Base-by-base conservation (phyloP, 441 rosid genomes). In the Populus trichocarpa region DNA sequence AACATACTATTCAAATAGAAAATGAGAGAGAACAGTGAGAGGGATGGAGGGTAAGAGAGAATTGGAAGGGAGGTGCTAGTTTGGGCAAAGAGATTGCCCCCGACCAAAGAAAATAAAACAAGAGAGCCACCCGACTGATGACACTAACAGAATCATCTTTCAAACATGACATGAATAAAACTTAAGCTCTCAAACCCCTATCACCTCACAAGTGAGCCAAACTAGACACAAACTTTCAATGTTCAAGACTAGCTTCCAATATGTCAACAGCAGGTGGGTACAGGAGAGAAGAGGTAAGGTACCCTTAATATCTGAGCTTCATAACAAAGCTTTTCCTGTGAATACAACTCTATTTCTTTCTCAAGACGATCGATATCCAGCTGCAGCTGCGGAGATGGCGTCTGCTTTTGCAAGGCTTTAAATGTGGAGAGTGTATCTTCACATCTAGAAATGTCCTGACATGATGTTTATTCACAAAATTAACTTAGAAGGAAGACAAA, bases 291-390 rank as follows among this genome's bases (percentile, higher is more conserved):
- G 40, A 67, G 78, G 33, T 18, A 10, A 63, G 79, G 73, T 89
- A 94, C 99, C 91, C 97, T 94, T 76, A 97, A 78, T 83, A 97
- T 87, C 87, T 94, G 99, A 76, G 99, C 97, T 80, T 94, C 97
- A 42, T 90, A 94, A 75, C 99, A 97, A 72, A 92, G 89, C 83
- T 94, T 97, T 84, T 92, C 98, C 84, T 94, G 98, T 9, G 94
- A 88, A 87, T 84, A 85, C 23, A 77, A 57, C 80, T 96, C 99
- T 75, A 94, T 78, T 83, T 92, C 95, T 75, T 96, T 92, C 88
- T 96, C 94, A 81, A 92, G 86, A 63, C 89, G 89, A 77, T 87
- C 79, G 79, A 93, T 94, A 53, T 94, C 99, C 81, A 57, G 77
- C 80, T 88, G 85, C 80, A 93, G 73, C 76, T 91, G 98, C 7